Percentiles rank a stretch among this genome's conserved stretches.
phyloP scores from a whole-genome alignment of 1,284 basidiomycete genomes.

The Ganoderma lucidum region DNA sequence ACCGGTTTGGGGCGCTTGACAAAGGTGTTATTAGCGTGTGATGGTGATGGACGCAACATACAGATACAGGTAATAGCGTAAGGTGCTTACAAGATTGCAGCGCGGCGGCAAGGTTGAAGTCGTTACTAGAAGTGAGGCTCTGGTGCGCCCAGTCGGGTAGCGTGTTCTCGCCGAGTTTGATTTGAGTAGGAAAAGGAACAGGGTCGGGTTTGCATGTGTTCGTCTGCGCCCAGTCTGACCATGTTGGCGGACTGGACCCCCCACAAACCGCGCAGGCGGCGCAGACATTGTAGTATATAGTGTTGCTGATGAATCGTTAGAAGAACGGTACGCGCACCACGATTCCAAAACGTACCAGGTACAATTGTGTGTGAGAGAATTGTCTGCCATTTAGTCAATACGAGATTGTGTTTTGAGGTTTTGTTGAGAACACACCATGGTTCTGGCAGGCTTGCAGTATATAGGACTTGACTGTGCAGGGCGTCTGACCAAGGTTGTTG shows the following conservation, averaged over 20 bases:
- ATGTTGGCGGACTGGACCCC: neutral
- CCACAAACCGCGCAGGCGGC: constrained; percentile 28
- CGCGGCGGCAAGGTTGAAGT: constrained; percentile 24
- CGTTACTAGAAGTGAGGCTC: constrained; percentile 17
- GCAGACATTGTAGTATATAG: constrained; percentile 28
- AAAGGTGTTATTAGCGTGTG: neutral
- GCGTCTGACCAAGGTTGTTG: constrained; percentile 28
- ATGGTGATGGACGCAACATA: neutral
- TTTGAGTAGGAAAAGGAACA: constrained; percentile 12
- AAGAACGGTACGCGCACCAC: neutral
- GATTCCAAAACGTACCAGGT: constrained; percentile 23
- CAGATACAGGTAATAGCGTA: neutral
- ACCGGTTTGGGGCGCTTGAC: neutral
- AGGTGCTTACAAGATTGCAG: constrained; percentile 13
- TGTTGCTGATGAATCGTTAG: constrained; percentile 24
- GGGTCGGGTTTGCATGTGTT: constrained; percentile 19
- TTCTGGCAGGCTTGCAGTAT: constrained; percentile 22
- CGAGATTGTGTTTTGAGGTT: neutral
- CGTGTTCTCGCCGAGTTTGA: constrained; percentile 1
- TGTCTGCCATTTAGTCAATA: constrained; percentile 7
- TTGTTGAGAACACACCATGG: constrained; percentile 3
- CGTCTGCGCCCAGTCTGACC: constrained; percentile 16
- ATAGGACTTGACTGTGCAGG: constrained; percentile 22
- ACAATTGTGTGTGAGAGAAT: constrained; percentile 9
- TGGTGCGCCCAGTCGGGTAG: constrained; percentile 29